Evolutionary conservation across 192 early-diverging fungal species (phyloP), one percentile per base, ranked within the genome.

Genomic region (Geranomyces michiganensis): DNA sequence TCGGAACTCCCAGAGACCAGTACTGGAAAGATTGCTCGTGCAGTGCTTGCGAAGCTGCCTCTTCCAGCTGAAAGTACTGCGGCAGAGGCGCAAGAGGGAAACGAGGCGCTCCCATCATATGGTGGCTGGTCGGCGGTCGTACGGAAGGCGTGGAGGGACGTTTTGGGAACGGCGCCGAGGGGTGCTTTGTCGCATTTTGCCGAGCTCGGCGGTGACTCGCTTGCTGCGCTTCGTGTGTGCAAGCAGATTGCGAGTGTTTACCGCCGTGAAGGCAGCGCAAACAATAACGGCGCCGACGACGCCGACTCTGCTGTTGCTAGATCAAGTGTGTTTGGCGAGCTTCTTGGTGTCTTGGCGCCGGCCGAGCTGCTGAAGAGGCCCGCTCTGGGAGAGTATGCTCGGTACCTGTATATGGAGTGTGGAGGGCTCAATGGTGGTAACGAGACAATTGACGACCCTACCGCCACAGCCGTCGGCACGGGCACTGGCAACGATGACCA

Each of bases 181-280:
- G 58, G 31, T 7, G 8, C 51, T 9, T 41, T 36, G 24, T 48
- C 56, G 31, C 45, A 72, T 32, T 80, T 80, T 62, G 24, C 21
- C 15, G 75, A 76, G 48, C 64, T 71, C 13, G 79, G 79, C 43
- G 75, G 79, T 10, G 79, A 80, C 65, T 80, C 79, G 3, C 48
- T 80, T 17, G 67, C 72, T 27, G 79, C 79, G 6, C 44, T 80
- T 36, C 31, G 46, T 6, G 73, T 77, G 17, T 76, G 71, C 48
- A 56, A 67, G 49, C 13, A 10, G 14, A 19, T 80, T 1, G 26
- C 76, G 27, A 32, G 33, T 5, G 32, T 48, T 26, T 36, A 36
- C 8, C 36, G 36, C 3, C 36, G 36, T 3, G 36, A 41, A 10
- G 27, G 56, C 7, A 24, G 22, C 1, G 4, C 49, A 67, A 58